phyloP scores from a whole-genome alignment of 2,329 filamentous ascomycete genomes.

The Tolypocladium sp. region DNA sequence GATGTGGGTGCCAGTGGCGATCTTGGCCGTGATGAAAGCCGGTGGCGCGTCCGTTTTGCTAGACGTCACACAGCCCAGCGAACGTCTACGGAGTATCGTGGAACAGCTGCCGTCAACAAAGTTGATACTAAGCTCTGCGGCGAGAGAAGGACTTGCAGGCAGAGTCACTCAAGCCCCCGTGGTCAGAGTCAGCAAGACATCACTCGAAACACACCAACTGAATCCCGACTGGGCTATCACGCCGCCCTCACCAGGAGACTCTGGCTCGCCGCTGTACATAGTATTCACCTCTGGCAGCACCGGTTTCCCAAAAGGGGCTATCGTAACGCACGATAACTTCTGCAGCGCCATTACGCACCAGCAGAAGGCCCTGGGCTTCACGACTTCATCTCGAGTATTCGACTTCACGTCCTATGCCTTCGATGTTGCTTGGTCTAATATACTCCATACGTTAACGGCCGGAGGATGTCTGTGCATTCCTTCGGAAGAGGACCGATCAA shows the following conservation, averaged over 20 bases:
- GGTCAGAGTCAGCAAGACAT: not conserved
- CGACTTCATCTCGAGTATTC: not conserved
- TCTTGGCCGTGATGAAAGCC: conserved; percentile 22
- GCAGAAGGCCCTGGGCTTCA: not conserved
- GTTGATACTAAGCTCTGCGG: conserved; percentile 8
- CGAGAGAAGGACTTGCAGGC: not conserved
- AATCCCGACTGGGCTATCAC: not conserved
- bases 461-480: conserved; percentile 4
- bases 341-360: not conserved
- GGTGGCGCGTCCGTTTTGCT: conserved; percentile 12
- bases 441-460: not conserved
- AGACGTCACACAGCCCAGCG: conserved; percentile 3
- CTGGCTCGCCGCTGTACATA: not conserved
- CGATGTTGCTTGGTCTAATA: conserved; percentile 1
- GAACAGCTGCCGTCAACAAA: not conserved
- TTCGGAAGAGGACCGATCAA: not conserved
- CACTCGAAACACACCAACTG: not conserved
- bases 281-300: conserved; percentile 6
- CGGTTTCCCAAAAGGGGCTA: conserved; percentile 2
- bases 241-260: not conserved
- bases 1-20: conserved; percentile 17
- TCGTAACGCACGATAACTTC: conserved; percentile 1
- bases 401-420: conserved; percentile 4
- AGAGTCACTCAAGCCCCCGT: not conserved
- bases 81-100: conserved; percentile 2